Percentiles rank a stretch among this genome's conserved stretches.
These are phyloP conservation scores for Remersonia thermophila DNA, from an alignment of 2,329 filamentous ascomycete genomes.

Conservation along the genomic window DNA sequence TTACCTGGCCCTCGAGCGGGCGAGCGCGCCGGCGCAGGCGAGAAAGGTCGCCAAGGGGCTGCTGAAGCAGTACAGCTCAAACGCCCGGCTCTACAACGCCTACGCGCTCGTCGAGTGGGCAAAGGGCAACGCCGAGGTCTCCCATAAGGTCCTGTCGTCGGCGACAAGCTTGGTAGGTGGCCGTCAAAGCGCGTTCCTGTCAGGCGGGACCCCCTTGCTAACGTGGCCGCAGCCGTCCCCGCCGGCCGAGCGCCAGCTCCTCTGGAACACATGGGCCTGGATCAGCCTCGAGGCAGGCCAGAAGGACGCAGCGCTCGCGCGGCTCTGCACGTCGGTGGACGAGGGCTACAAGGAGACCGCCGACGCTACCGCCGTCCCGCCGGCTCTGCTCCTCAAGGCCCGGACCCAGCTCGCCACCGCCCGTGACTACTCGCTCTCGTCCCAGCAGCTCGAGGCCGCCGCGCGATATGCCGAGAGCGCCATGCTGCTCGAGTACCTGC, in stretches of 20 bases:
- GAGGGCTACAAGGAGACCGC: not conserved
- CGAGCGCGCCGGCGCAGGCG: conserved; percentile 39
- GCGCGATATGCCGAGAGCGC: conserved; percentile 47
- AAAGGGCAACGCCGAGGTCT: conserved; percentile 42
- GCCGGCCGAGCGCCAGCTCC: conserved; percentile 40
- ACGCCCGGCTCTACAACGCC: conserved; percentile 60
- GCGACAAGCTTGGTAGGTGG: conserved; percentile 39
- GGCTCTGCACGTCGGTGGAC: conserved; percentile 31
- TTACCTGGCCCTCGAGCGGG: conserved; percentile 53
- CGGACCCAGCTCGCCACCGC: conserved; percentile 39
- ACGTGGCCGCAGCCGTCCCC: conserved; percentile 41
- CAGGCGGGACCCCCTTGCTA: no score
- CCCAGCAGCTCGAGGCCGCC: conserved; percentile 35
- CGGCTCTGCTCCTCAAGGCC: conserved; percentile 38
- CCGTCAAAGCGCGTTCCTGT: no score
- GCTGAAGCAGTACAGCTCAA: conserved; percentile 54
- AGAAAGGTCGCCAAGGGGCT: conserved; percentile 62
- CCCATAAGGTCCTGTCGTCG: conserved; percentile 54
- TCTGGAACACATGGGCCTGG: conserved; percentile 57
- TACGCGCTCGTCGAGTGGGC: conserved; percentile 62
- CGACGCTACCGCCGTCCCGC: conserved; percentile 18
- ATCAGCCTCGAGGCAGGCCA: conserved; percentile 40
- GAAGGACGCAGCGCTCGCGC: conserved; percentile 23
- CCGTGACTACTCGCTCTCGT: conserved; percentile 44
- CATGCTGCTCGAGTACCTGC: conserved; percentile 56